phyloP scores from a whole-genome alignment of 345 rosid species.

The Bruguiera sexangula region DNA sequence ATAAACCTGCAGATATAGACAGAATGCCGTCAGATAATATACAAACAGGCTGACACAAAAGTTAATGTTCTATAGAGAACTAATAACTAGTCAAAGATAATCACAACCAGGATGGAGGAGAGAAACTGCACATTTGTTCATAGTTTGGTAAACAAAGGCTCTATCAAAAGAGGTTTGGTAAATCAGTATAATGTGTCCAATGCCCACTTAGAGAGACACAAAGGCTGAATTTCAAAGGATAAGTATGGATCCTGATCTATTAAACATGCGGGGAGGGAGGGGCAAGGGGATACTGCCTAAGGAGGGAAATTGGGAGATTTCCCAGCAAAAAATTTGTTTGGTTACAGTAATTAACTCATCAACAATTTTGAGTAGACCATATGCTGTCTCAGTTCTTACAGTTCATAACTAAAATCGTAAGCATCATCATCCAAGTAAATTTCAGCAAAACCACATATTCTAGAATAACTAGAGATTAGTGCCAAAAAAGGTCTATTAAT shows the following conservation, averaged over 20 bases:
- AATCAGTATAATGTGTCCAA: neutral
- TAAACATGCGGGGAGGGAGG: too few relatives aligned
- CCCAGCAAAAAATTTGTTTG: too few relatives aligned
- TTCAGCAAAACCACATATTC: neutral
- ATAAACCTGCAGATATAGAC: slow-evolving; percentile 54
- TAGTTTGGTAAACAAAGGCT: neutral
- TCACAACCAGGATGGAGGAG: neutral
- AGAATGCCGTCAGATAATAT: neutral
- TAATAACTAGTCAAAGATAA: neutral
- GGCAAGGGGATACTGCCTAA: too few relatives aligned
- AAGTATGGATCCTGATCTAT: neutral
- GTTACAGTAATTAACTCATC: too few relatives aligned
- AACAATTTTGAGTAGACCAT: too few relatives aligned
- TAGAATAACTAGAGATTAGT: neutral
- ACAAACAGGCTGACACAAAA: neutral
- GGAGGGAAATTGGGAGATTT: too few relatives aligned
- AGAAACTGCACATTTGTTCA: neutral
- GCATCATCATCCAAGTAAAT: neutral
- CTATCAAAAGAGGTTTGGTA: neutral
- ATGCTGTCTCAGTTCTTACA: too few relatives aligned
- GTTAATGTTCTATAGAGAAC: neutral
- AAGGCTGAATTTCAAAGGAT: neutral
- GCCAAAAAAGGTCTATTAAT: neutral
- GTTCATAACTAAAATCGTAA: neutral
- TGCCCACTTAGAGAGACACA: neutral